Base-by-base conservation (phyloP, 1,284 basidiomycete species). In the Cryptococcus wingfieldii region DNA sequence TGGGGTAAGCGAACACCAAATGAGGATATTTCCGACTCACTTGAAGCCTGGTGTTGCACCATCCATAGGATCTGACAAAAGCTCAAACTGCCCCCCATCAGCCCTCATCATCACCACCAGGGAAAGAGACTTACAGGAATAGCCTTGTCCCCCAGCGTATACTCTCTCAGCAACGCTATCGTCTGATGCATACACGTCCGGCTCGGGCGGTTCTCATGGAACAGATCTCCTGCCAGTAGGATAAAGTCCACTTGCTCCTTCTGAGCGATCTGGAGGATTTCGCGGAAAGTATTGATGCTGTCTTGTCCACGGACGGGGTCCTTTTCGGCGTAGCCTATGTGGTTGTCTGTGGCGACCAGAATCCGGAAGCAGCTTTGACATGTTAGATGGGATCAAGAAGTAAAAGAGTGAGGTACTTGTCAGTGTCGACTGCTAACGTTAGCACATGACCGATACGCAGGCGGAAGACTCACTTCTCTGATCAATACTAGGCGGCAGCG, bases 161-260 rank as follows among this genome's bases (percentile, higher is more conserved):
- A 92, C 77, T 98, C 90, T 51, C 96, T 84, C 54, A 99, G 78
- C 9, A 97, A 80, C 0, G 90, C 90, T 70, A 93, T 90, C 1
- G 87, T 87, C 71, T 90, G 85, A 75, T 90, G 95, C 54, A 98
- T 77, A 59, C 89, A 90, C 43, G 92, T 88, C 64, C 94, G 79
- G 31, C 90, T 91, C 0, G 96, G 96, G 60, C 92, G 84, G 75
- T 98, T 98, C 70, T 99, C 96, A 74, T 99, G 96, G 71, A 98
- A 98, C 7, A 98, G 80, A 75, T 98, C 96, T 10, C 96, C 95
- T 13, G 89, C 94, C 1, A 98, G 84, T 3, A 99, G 83, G 54
- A 99, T 83, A 69, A 96, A 90, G 77, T 97, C 93, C 50, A 95
- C 93, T 63, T 96, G 86, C 61, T 91, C 80, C 60, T 93, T 90